Base-by-base conservation (phyloP, 805 yeast genomes). In the Zygotorulaspora danielsina region DNA sequence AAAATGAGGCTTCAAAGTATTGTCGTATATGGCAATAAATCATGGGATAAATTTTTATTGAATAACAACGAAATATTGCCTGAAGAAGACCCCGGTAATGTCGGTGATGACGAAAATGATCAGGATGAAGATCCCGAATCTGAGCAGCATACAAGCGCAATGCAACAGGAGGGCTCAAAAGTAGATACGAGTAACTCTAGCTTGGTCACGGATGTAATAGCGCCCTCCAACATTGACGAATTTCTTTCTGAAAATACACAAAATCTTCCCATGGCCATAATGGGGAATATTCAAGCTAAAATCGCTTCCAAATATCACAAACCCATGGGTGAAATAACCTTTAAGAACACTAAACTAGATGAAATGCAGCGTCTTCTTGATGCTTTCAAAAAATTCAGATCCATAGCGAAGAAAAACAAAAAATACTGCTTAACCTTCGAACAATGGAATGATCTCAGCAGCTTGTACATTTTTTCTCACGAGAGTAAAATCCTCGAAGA, bases 401-500 rank as follows among this genome's bases (percentile, higher is more conserved):
- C 41, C 4, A 29, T 56, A 17, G 49, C 61, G 2, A 29, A 42
- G 11, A 30, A 34, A 7, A 46, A 48, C 18, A 46, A 48, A 20
- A 34, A 52, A 12, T 48, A 44, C 18, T 46, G 44, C 12, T 36
- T 59, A n/a, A 41, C 39, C 19, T 56, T 39, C 32, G 41, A 49
- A 15, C 53, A 60, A 27, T 54, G 69, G 58, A 37, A 50, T 0
- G 52, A 47, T 11, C 32, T 61, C 11, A 38, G 28, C 10, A 25
- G 40, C 11, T 28, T 57, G 5, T 32, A 41, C 19, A 36, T 39
- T 19, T 38, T 43, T 21, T 49, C 32, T 8, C 35, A 18, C 44
- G 42, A 16, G 51, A 52, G 27, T 20, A 12, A 41, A 3, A 19
- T 21, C 8, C 17, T 76, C 0, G 71, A 66, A 48, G 57, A 64